Conservation (phyloP, 306 rosid genomes). For the Prunus padus region DNA sequence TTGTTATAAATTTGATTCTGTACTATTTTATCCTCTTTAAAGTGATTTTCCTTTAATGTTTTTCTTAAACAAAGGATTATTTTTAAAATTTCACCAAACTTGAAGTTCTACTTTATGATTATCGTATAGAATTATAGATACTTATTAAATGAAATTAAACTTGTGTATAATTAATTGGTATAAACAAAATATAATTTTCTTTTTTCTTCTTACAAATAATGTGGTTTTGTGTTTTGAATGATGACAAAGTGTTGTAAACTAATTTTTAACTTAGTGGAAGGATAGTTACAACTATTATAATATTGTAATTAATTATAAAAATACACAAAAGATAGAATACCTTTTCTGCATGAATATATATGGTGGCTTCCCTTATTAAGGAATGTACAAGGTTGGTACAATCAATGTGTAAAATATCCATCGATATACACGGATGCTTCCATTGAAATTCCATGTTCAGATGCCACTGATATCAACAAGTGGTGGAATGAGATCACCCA, state of each 20-base stretch:
- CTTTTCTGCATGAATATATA: too few species aligned
- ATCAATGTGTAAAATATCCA: background rate
- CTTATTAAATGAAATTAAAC: background rate
- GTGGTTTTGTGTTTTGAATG: too few species aligned
- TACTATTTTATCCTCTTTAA: background rate
- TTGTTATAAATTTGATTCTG: background rate
- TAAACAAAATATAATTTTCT: too few species aligned
- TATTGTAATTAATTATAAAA: too few species aligned
- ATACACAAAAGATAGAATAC: too few species aligned
- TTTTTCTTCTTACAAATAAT: too few species aligned
- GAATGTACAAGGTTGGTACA: background rate
- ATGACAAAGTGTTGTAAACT: too few species aligned
- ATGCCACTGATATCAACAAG: background rate
- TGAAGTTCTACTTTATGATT: background rate
- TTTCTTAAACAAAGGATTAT: background rate
- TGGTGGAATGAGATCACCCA: background rate
- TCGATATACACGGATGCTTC: background rate
- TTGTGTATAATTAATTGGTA: too few species aligned
- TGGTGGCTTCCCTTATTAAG: too few species aligned
- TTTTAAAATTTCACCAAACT: background rate
- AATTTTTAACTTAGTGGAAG: too few species aligned
- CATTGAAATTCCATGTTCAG: background rate
- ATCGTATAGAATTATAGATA: too few species aligned
- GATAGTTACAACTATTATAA: too few species aligned
- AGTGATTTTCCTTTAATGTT: background rate